Conservation (phyloP, 176 grass and related monocot genomes). For the Bonia amplexicaulis region DNA sequence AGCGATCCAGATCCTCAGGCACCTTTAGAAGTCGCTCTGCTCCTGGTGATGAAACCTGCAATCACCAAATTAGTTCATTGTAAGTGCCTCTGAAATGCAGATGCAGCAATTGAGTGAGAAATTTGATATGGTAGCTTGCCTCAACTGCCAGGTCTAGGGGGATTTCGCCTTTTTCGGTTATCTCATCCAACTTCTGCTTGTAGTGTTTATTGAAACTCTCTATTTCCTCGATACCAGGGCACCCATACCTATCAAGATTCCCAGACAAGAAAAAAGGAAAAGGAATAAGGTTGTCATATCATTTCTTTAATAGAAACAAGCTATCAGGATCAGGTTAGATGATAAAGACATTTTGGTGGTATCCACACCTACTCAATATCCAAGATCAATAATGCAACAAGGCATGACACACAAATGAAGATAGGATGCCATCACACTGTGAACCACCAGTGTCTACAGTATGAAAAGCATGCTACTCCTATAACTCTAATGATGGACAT, state of each 20-base stretch:
- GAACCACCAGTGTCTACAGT: neutral
- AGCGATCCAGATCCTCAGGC: constrained; percentile 69
- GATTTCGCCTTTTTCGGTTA: constrained; percentile 67
- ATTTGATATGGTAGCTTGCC: constrained; percentile 25
- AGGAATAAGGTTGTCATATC: neutral
- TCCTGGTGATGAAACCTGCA: constrained; percentile 91
- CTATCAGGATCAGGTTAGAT: neutral
- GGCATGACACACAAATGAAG: neutral
- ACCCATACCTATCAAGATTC: constrained; percentile 58
- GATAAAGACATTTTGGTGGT: neutral
- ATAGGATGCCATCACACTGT: neutral
- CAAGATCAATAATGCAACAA: neutral
- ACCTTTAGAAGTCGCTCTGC: constrained; percentile 81
- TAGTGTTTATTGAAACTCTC: constrained; percentile 76
- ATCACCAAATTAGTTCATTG: neutral
- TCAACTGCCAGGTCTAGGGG: constrained; percentile 75
- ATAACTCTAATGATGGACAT: neutral
- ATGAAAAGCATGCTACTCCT: neutral
- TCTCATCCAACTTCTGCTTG: constrained; percentile 71
- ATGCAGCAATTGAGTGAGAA: neutral
- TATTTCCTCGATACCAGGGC: constrained; percentile 74
- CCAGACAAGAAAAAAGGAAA: neutral
- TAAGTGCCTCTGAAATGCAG: neutral
- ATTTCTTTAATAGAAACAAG: neutral
- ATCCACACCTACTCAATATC: neutral